These are phyloP conservation scores for Puccinia coronata DNA, from an alignment of 1,284 basidiomycete species.

Conservation along the genomic window DNA sequence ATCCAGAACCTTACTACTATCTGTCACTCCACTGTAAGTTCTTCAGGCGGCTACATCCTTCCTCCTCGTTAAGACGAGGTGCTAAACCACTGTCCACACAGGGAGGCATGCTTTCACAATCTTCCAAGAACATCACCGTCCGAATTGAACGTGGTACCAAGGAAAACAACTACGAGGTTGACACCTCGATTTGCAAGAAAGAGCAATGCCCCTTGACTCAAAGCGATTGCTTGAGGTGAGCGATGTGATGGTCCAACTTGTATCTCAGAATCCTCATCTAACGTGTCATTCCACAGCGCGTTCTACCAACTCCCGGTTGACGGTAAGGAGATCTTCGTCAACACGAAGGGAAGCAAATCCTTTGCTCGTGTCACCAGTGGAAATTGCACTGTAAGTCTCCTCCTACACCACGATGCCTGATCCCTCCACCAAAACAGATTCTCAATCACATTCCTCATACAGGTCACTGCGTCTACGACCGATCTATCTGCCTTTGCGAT, in stretches of 20 bases:
- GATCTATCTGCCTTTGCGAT: background rate
- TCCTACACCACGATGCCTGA: background rate
- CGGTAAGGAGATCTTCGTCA: background rate
- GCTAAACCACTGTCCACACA: background rate
- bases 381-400: slow-evolving; percentile 2
- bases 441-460: background rate
- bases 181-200: slow-evolving; percentile 5
- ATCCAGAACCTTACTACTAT: slow-evolving; percentile 1
- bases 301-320: background rate
- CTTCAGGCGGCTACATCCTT: background rate
- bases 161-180: background rate
- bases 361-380: slow-evolving; percentile 6
- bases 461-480: slow-evolving; percentile 9
- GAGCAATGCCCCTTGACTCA: background rate
- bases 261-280: background rate
- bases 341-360: background rate
- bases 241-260: background rate
- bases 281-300: background rate
- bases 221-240: slow-evolving; percentile 23
- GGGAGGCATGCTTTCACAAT: slow-evolving; percentile 2
- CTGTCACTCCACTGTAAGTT: background rate
- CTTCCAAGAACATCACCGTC: background rate
- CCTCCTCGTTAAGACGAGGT: background rate
- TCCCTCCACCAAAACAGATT: background rate
- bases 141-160: background rate